A percentile compares a stretch with the other conserved stretches of the same genome.
Evolutionary conservation across 1,139 yeast genomes (phyloP).

Genomic region (Nakaseomyces bracarensis): DNA sequence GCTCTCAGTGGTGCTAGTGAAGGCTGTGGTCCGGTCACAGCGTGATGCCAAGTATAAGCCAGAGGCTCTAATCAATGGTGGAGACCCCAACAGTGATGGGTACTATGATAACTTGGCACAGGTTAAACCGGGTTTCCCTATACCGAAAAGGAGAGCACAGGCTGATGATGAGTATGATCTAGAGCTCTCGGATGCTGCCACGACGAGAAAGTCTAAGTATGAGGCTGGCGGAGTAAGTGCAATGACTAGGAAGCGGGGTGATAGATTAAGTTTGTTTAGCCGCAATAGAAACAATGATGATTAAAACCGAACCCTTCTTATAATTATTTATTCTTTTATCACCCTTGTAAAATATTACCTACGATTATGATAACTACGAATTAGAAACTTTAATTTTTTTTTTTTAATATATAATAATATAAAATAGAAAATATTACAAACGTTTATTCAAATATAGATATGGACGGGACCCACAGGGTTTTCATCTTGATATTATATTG

Average conservation of each 20-base stretch:
- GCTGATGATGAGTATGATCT: slow-evolving; percentile 16
- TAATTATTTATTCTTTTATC: too few relatives aligned
- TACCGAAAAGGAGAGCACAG: slow-evolving; percentile 17
- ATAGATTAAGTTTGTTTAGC: slow-evolving; percentile 32
- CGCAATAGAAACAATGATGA: slow-evolving; percentile 18
- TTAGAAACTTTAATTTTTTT: neutral
- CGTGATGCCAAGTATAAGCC: slow-evolving; percentile 27
- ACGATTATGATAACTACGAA: too few relatives aligned
- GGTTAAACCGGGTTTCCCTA: slow-evolving; percentile 39
- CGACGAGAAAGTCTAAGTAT: slow-evolving; percentile 46
- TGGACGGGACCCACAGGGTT: neutral
- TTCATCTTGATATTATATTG: too few relatives aligned
- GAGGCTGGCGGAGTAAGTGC: slow-evolving; percentile 62
- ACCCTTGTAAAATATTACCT: too few relatives aligned
- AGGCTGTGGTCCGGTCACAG: slow-evolving; percentile 21
- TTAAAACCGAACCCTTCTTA: neutral
- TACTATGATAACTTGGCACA: slow-evolving; percentile 32
- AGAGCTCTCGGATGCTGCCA: neutral
- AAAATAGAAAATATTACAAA: neutral
- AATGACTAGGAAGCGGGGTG: slow-evolving; percentile 35
- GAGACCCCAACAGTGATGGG: slow-evolving; percentile 10
- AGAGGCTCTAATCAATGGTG: slow-evolving; percentile 13
- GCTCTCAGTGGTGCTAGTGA: slow-evolving; percentile 22
- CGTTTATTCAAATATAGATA: neutral
- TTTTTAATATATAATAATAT: too few relatives aligned